These are phyloP conservation scores for Geotrichum europaeum DNA, from an alignment of 1,139 yeast species.

Conservation along the genomic window DNA sequence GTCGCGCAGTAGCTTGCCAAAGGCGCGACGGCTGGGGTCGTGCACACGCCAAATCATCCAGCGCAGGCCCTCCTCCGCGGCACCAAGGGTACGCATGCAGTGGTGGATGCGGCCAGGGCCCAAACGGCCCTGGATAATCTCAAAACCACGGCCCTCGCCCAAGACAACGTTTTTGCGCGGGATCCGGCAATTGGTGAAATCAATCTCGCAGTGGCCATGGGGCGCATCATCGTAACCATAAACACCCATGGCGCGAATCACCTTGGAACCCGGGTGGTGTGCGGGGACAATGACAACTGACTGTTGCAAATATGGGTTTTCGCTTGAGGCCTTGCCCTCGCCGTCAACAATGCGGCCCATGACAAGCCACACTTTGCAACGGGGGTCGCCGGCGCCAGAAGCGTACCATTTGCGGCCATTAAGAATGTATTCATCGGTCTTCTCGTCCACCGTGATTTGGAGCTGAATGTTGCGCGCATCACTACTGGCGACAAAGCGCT, in stretches of 20 bases:
- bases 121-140: slow-evolving; percentile 60
- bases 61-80: slow-evolving; percentile 55
- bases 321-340: slow-evolving; percentile 24
- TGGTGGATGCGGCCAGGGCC: slow-evolving; percentile 75
- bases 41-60: slow-evolving; percentile 52
- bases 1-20: slow-evolving; percentile 49
- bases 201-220: slow-evolving; percentile 65
- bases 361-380: slow-evolving; percentile 53
- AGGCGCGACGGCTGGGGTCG: slow-evolving; percentile 44
- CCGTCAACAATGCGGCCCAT: slow-evolving; percentile 55
- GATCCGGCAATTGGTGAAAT: slow-evolving; percentile 48
- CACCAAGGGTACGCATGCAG: slow-evolving; percentile 66
- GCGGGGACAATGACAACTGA: slow-evolving; percentile 56
- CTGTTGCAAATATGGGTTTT: slow-evolving; percentile 48
- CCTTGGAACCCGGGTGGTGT: slow-evolving; percentile 48
- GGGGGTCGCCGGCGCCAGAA: slow-evolving; percentile 69
- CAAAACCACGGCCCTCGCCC: slow-evolving; percentile 58
- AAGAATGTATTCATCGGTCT: slow-evolving; percentile 45
- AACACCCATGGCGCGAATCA: slow-evolving; percentile 52
- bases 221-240: slow-evolving; percentile 71
- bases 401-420: slow-evolving; percentile 74
- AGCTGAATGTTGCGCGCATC: slow-evolving; percentile 61
- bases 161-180: slow-evolving; percentile 41
- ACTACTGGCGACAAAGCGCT: slow-evolving; percentile 58
- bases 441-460: slow-evolving; percentile 41